Conservation (phyloP, 192 early-diverging fungal genomes). For the Backusella circina region DNA sequence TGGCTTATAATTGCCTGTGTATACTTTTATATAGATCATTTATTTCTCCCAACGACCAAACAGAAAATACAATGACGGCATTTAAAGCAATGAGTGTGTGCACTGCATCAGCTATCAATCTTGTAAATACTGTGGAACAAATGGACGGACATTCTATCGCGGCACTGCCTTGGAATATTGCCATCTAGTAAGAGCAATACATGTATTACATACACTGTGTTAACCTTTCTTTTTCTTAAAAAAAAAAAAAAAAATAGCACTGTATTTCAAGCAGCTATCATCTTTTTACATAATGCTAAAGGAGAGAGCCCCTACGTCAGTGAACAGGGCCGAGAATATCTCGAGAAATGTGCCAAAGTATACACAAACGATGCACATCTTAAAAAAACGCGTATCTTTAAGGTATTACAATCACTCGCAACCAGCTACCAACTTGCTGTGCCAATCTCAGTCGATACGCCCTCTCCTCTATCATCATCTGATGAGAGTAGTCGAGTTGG, state of each 20-base stretch:
- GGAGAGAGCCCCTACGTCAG: conserved; percentile 7
- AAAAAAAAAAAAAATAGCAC: conserved; percentile 7
- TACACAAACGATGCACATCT: conserved; percentile 4
- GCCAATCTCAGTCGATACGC: background rate
- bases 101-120: conserved; percentile 24
- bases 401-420: background rate
- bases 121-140: conserved; percentile 19
- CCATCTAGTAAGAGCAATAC: conserved; percentile 23
- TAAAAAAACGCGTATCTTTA: background rate
- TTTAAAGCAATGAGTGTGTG: conserved; percentile 22
- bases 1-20: conserved; percentile 21
- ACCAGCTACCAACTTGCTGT: background rate
- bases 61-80: background rate
- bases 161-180: conserved; percentile 31
- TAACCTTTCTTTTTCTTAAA: background rate
- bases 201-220: background rate
- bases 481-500: background rate
- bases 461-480: background rate
- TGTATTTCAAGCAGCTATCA: conserved; percentile 30
- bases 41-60: background rate
- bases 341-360: conserved; percentile 6
- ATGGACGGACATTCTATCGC: conserved; percentile 2
- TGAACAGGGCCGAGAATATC: conserved; percentile 6
- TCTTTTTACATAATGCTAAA: conserved; percentile 31
- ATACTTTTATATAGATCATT: conserved; percentile 33